These are phyloP conservation scores for Amanita polypyramis DNA, from an alignment of 768 basidiomycete species.

Conservation along the genomic window DNA sequence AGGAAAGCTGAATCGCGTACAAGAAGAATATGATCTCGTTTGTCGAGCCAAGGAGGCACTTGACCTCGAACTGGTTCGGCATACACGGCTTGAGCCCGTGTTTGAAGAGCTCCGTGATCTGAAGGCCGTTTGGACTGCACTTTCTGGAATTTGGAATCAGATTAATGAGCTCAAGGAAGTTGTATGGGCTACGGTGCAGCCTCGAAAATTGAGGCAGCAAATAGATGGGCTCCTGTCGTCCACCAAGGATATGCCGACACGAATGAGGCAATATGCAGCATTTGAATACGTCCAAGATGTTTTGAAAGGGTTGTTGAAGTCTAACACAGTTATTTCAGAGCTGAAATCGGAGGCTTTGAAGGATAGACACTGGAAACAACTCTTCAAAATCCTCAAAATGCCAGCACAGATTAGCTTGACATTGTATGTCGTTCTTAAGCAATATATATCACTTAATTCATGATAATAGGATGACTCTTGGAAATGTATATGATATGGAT, in stretches of 20 bases:
- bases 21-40: constrained; percentile 93
- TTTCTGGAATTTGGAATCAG: constrained; percentile 95
- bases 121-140: constrained; percentile 97
- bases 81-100: constrained; percentile 87
- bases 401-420: constrained; percentile 68
- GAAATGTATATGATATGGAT: constrained; percentile 95
- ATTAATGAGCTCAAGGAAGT: constrained; percentile 82
- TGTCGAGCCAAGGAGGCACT: constrained; percentile 95
- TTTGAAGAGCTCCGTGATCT: constrained; percentile 93
- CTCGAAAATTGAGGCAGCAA: constrained; percentile 88
- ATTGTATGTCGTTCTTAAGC: constrained; percentile 33
- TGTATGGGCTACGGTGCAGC: constrained; percentile 87
- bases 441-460: constrained; percentile 5
- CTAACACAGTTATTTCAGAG: constrained; percentile 84
- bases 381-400: constrained; percentile 81
- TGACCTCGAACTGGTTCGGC: constrained; percentile 82
- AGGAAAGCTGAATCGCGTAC: constrained; percentile 76
- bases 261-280: constrained; percentile 98
- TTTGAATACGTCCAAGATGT: constrained; percentile 97
- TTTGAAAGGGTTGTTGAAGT: constrained; percentile 76
- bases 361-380: constrained; percentile 96
- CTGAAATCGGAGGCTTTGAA: constrained; percentile 95
- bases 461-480: constrained; percentile 73
- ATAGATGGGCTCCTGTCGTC: constrained; percentile 84
- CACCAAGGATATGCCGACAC: constrained; percentile 98